These are phyloP conservation scores for Talaromyces amestolkiae DNA, from an alignment of 2,329 filamentous ascomycete genomes.

Conservation along the genomic window DNA sequence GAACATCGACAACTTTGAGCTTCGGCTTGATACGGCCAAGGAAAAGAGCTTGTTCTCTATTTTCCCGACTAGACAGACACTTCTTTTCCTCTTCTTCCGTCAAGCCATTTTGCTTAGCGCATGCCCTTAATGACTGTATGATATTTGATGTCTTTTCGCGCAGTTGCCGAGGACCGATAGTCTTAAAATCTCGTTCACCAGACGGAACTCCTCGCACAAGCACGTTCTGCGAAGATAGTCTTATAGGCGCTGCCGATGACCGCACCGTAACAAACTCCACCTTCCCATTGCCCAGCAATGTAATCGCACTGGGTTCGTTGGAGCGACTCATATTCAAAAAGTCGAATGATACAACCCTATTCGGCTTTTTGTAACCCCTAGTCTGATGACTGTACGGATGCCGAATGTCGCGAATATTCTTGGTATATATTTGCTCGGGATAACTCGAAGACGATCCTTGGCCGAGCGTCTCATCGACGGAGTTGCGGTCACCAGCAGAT, in stretches of 20 bases:
- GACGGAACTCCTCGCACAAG: slow-evolving; percentile 33
- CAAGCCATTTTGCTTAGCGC: slow-evolving; percentile 11
- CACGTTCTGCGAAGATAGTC: slow-evolving; percentile 38
- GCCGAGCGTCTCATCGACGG: slow-evolving; percentile 41
- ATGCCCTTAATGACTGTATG: slow-evolving; percentile 23
- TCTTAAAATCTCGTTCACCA: slow-evolving; percentile 30
- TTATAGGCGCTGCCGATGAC: slow-evolving; percentile 38
- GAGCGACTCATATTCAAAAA: slow-evolving; percentile 52
- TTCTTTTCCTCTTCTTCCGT: slow-evolving; percentile 16
- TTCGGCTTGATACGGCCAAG: slow-evolving; percentile 28
- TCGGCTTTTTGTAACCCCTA: slow-evolving; percentile 45
- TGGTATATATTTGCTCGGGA: slow-evolving; percentile 47
- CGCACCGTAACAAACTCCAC: slow-evolving; percentile 52
- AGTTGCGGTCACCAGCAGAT: slow-evolving; percentile 38
- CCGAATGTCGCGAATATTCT: slow-evolving; percentile 45
- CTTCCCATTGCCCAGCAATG: slow-evolving; percentile 52
- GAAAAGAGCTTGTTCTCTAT: slow-evolving; percentile 36
- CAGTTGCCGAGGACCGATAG: slow-evolving; percentile 32
- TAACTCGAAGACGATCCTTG: slow-evolving; percentile 41
- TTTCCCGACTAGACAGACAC: slow-evolving; percentile 40
- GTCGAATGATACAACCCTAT: slow-evolving; percentile 59
- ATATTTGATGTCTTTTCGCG: slow-evolving; percentile 31
- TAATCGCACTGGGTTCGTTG: slow-evolving; percentile 53
- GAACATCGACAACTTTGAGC: slow-evolving; percentile 39
- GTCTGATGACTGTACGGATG: slow-evolving; percentile 47